A percentile compares a stretch with the other conserved stretches of the same genome.
phyloP scores from a whole-genome alignment of 176 grass and related monocot species.

The Calamus simplicifolius region DNA sequence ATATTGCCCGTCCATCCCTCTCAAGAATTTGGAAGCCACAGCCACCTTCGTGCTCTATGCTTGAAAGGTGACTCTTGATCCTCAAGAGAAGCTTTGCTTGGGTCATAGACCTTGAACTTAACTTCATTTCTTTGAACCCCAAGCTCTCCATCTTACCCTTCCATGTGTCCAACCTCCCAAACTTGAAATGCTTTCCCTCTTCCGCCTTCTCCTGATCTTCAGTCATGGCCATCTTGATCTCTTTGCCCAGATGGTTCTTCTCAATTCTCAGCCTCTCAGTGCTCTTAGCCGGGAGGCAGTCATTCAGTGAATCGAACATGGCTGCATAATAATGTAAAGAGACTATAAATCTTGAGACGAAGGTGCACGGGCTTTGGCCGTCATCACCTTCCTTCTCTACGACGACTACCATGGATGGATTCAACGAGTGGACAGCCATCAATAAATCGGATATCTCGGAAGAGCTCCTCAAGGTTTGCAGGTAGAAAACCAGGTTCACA shows the following conservation, averaged over 20 bases:
- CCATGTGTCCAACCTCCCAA: constrained; percentile 14
- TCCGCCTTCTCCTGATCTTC: neutral
- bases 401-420: constrained; percentile 54
- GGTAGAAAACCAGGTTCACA: constrained; percentile 57
- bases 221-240: constrained; percentile 42
- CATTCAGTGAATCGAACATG: constrained; percentile 71
- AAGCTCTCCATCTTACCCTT: constrained; percentile 40
- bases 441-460: constrained; percentile 21
- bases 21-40: constrained; percentile 47
- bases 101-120: constrained; percentile 69
- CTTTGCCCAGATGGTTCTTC: constrained; percentile 55
- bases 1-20: constrained; percentile 32
- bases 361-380: constrained; percentile 2
- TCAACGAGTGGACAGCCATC: constrained; percentile 31
- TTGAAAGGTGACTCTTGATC: constrained; percentile 51
- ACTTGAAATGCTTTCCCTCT: neutral
- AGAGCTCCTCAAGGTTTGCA: constrained; percentile 20
- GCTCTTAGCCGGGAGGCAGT: constrained; percentile 68
- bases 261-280: constrained; percentile 62
- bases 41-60: constrained; percentile 13
- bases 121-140: constrained; percentile 37
- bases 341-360: constrained; percentile 41
- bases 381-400: constrained; percentile 31
- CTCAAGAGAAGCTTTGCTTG: constrained; percentile 85
- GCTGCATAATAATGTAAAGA: constrained; percentile 52